Conservation (phyloP, 2,329 filamentous ascomycete species). For the Trichoderma endophyticum region DNA sequence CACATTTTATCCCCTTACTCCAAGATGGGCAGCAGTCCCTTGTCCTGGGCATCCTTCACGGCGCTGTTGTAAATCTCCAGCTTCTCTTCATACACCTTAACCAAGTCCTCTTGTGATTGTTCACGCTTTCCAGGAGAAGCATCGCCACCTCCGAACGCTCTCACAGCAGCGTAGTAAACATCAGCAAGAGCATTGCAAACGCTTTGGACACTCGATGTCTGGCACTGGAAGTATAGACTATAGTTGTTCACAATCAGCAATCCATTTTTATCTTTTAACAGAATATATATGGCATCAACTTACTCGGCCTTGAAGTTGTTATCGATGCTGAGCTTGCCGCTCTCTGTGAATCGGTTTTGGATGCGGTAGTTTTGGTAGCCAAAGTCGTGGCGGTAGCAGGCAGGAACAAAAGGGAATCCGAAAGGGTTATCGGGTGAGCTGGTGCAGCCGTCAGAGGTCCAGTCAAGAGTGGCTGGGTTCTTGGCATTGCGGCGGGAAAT, state of each 20-base stretch:
- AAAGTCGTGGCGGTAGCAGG: conserved; percentile 56
- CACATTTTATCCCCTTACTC: not conserved
- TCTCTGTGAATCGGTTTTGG: conserved; percentile 46
- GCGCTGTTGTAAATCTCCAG: conserved; percentile 34
- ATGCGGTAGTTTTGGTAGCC: conserved; percentile 52
- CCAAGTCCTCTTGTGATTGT: conserved; percentile 25
- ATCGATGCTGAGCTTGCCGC: conserved; percentile 45
- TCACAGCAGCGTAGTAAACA: conserved; percentile 41
- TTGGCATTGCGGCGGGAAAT: conserved; percentile 37
- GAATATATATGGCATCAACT: conserved; percentile 15
- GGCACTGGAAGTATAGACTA: conserved; percentile 39
- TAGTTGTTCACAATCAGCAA: not conserved
- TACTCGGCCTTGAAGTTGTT: conserved; percentile 47
- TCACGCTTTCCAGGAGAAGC: conserved; percentile 31
- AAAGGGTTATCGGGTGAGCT: conserved; percentile 43
- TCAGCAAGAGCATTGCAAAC: conserved; percentile 37
- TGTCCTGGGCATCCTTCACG: conserved; percentile 35
- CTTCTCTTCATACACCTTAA: conserved; percentile 35
- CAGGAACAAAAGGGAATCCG: conserved; percentile 42
- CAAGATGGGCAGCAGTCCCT: conserved; percentile 24
- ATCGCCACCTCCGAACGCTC: conserved; percentile 35
- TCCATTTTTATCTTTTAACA: fast-evolving
- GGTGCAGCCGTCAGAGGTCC: conserved; percentile 43
- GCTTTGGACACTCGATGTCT: conserved; percentile 16
- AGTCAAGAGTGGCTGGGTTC: conserved; percentile 39